phyloP scores from a whole-genome alignment of 2,329 filamentous ascomycete species.

The Aureobasidium sp. region DNA sequence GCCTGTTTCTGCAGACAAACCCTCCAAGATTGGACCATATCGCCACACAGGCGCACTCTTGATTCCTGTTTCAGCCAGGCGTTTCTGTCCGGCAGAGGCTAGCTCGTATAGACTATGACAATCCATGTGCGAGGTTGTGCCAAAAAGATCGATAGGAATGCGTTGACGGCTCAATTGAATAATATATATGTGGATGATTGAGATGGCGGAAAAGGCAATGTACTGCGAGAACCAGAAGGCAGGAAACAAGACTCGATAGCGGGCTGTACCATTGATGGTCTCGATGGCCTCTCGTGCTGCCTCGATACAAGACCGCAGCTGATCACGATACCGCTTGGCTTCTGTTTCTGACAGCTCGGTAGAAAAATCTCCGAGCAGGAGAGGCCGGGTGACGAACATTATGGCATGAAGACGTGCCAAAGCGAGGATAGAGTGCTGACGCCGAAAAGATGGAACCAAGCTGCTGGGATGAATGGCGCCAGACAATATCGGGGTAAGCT shows the following conservation, averaged over 20 bases:
- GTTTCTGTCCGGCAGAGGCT: slow-evolving; percentile 41
- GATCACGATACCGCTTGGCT: background rate
- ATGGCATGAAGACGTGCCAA: slow-evolving; percentile 49
- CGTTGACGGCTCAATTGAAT: slow-evolving; percentile 35
- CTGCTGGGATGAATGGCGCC: slow-evolving; percentile 36
- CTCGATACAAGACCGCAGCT: background rate
- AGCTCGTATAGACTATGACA: slow-evolving; percentile 31
- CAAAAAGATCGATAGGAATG: slow-evolving; percentile 14
- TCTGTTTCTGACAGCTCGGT: background rate
- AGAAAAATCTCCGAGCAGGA: slow-evolving; percentile 35
- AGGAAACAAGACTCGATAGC: slow-evolving; percentile 31
- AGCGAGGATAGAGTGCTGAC: slow-evolving; percentile 47
- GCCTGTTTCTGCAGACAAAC: background rate
- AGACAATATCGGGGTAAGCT: slow-evolving; percentile 37
- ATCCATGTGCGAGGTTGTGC: background rate
- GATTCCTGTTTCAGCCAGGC: slow-evolving; percentile 34
- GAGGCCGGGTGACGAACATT: slow-evolving; percentile 48
- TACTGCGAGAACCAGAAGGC: slow-evolving; percentile 49
- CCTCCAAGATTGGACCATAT: slow-evolving; percentile 47
- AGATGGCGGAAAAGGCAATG: slow-evolving; percentile 47
- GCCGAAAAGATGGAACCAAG: slow-evolving; percentile 42
- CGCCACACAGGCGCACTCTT: slow-evolving; percentile 39
- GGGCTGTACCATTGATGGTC: slow-evolving; percentile 13
- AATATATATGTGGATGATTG: slow-evolving; percentile 47
- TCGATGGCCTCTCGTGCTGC: background rate